Evolutionary conservation across 306 rosid species (phyloP).

Genomic region (Alnus rubra): DNA sequence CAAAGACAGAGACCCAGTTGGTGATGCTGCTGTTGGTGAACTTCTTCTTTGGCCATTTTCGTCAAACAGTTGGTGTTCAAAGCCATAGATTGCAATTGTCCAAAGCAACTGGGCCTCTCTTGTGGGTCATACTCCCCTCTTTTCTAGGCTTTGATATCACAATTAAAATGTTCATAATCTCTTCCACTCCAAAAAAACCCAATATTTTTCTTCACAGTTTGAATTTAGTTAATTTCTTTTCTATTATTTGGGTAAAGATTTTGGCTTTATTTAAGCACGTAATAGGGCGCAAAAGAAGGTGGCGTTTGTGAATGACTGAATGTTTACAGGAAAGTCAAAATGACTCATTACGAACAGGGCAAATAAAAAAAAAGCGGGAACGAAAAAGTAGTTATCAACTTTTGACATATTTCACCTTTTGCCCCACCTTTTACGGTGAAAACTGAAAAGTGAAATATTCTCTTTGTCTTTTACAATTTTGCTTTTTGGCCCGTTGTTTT

Average conservation of each 20-base stretch:
- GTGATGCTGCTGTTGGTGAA: conserved; percentile 51
- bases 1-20: conserved; percentile 47
- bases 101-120: conserved; percentile 73
- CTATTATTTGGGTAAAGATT: background rate
- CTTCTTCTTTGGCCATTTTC: conserved; percentile 64
- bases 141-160: conserved; percentile 20
- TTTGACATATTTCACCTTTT: conserved; percentile 44
- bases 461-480: background rate
- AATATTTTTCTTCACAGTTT: conserved; percentile 24
- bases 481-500: too few relatives aligned
- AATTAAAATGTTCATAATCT: conserved; percentile 32
- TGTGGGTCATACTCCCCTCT: conserved; percentile 70
- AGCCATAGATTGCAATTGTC: conserved; percentile 82
- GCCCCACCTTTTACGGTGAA: conserved; percentile 38
- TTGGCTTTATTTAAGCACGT: conserved; percentile 29
- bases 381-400: conserved; percentile 46
- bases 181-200: conserved; percentile 24
- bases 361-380: conserved; percentile 32
- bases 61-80: conserved; percentile 64
- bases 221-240: conserved; percentile 21
- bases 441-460: conserved; percentile 6
- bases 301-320: conserved; percentile 14
- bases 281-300: conserved; percentile 39
- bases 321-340: conserved; percentile 46
- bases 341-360: conserved; percentile 16